These are phyloP conservation scores for Penicillium hordei DNA, from an alignment of 2,329 filamentous ascomycete species.

Conservation along the genomic window DNA sequence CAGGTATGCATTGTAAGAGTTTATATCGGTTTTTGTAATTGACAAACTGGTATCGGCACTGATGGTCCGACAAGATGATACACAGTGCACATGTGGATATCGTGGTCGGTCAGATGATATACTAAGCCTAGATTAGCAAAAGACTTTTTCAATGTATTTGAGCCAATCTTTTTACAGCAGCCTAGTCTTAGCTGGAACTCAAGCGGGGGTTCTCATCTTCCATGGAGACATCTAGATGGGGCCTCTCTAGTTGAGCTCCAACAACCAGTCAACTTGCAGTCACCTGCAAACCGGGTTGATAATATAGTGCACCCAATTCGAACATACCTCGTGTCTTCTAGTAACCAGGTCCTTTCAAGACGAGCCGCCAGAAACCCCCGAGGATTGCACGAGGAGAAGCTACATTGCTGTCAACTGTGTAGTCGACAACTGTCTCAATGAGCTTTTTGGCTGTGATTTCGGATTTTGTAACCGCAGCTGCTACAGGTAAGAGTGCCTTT, in stretches of 20 bases:
- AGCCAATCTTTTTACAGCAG: neutral
- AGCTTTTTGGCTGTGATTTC: neutral
- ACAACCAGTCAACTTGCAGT: neutral
- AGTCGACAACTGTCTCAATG: neutral
- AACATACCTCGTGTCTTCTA: neutral
- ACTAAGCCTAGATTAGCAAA: neutral
- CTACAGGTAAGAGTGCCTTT: neutral
- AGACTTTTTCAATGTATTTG: neutral
- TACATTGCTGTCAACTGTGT: neutral
- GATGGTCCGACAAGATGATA: neutral
- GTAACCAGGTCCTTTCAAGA: neutral
- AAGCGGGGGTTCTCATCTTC: neutral
- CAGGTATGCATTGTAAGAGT: neutral
- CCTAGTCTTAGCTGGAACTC: neutral
- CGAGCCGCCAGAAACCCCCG: neutral
- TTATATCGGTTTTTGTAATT: neutral
- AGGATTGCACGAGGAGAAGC: neutral
- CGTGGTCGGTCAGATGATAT: neutral
- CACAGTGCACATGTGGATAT: neutral
- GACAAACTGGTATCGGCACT: neutral
- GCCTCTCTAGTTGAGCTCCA: neutral
- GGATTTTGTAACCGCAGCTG: neutral
- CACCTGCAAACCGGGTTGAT: neutral
- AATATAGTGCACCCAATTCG: neutral
- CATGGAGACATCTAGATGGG: neutral